phyloP scores from a whole-genome alignment of 176 grass and related monocot species.

The Triticum dicoccoides region DNA sequence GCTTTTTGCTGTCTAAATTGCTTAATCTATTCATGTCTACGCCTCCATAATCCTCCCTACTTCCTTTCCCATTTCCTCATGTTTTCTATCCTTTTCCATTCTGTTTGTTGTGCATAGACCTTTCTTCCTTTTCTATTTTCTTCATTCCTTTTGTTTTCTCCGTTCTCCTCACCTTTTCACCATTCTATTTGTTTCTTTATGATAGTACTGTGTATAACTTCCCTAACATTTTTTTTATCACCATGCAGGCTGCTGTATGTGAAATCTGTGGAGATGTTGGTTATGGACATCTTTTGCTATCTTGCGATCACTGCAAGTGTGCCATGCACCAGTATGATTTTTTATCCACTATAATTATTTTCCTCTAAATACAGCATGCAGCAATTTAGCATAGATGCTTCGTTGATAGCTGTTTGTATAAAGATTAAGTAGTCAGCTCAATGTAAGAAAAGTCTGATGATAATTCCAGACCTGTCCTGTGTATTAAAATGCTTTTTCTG shows the following conservation, averaged over 20 bases:
- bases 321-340: slow-evolving; percentile 33
- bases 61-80: neutral
- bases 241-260: slow-evolving; percentile 35
- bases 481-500: neutral
- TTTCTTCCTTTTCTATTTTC: neutral
- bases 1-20: neutral
- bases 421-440: neutral
- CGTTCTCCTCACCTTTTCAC: neutral
- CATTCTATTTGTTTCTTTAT: neutral
- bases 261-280: slow-evolving; percentile 37
- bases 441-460: neutral
- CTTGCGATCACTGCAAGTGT: slow-evolving; percentile 23
- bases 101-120: neutral
- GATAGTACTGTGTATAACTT: neutral
- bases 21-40: neutral
- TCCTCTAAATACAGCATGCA: neutral
- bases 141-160: neutral
- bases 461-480: neutral
- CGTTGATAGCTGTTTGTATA: neutral
- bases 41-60: neutral
- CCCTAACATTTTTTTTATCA: neutral
- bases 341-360: neutral
- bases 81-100: neutral
- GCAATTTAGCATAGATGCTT: slow-evolving; percentile 1
- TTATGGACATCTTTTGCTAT: slow-evolving; percentile 19